These are phyloP conservation scores for Exsudoporus frostii DNA, from an alignment of 768 basidiomycete species.

Conservation along the genomic window DNA sequence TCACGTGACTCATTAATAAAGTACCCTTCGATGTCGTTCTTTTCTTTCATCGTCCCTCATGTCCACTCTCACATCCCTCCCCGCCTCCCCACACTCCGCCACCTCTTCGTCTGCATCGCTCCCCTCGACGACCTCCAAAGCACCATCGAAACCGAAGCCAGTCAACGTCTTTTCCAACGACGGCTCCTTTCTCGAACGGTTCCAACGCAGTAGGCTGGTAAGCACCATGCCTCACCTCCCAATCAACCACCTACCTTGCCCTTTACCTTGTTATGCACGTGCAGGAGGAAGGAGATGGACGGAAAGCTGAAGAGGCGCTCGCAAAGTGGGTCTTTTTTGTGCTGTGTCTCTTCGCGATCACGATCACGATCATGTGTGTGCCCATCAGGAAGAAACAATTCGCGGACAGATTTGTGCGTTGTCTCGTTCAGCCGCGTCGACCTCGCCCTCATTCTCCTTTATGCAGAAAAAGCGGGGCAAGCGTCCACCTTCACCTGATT, in stretches of 20 bases:
- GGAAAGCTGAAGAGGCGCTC: constrained; percentile 49
- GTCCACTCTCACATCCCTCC: constrained; percentile 2
- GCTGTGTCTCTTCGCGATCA: not conserved
- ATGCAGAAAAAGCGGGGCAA: constrained; percentile 61
- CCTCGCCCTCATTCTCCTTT: not conserved
- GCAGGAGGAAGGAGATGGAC: constrained; percentile 59
- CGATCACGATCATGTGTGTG: not conserved
- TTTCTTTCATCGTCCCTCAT: too few species aligned
- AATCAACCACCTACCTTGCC: not conserved
- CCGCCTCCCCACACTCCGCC: not conserved
- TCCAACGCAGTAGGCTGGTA: constrained; percentile 34
- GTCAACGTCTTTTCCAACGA: constrained; percentile 68
- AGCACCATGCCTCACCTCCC: not conserved
- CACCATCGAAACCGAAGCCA: constrained; percentile 39
- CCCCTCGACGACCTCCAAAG: constrained; percentile 14
- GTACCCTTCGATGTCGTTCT: too few species aligned
- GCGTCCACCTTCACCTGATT: constrained; percentile 44
- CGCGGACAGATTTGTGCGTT: constrained; percentile 57
- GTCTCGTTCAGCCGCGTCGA: constrained; percentile 2
- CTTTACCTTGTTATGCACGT: not conserved
- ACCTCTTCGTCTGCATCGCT: not conserved
- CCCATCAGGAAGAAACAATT: constrained; percentile 54
- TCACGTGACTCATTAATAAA: too few species aligned
- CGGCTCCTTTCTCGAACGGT: constrained; percentile 62
- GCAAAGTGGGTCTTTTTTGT: constrained; percentile 42